Evolutionary conservation across 2,329 filamentous ascomycete genomes (phyloP).

Genomic region (Gnomoniopsis smithogilvyi): DNA sequence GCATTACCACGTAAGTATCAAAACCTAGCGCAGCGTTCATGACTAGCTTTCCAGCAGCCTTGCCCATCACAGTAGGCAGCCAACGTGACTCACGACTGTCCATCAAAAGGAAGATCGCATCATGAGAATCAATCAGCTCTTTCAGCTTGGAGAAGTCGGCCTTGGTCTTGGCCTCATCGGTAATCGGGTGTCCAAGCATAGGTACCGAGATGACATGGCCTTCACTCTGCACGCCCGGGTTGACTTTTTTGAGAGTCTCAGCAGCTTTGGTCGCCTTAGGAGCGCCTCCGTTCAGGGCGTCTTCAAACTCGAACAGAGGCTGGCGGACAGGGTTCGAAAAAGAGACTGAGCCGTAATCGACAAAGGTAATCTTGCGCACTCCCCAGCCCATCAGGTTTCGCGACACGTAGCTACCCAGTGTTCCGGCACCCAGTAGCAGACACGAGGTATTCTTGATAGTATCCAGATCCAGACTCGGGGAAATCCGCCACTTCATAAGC

Average conservation of each 20-base stretch:
- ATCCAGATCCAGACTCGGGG: conserved; percentile 82
- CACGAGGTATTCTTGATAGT: conserved; percentile 87
- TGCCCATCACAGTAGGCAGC: conserved; percentile 95
- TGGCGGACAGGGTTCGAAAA: conserved; percentile 97
- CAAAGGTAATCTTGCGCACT: conserved; percentile 89
- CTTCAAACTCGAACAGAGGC: conserved; percentile 84
- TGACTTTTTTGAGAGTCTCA: conserved; percentile 77
- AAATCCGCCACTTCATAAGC: conserved; percentile 98
- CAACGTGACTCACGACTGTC: conserved; percentile 92
- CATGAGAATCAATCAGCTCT: conserved; percentile 75
- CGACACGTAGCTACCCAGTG: conserved; percentile 89
- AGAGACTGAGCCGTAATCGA: conserved; percentile 90
- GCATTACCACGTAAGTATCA: conserved; percentile 96
- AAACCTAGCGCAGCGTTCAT: conserved; percentile 96
- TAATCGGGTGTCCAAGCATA: conserved; percentile 90
- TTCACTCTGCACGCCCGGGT: conserved; percentile 79
- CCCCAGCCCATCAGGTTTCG: conserved; percentile 94
- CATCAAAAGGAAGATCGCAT: conserved; percentile 95
- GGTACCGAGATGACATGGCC: conserved; percentile 85
- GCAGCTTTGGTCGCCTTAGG: conserved; percentile 81
- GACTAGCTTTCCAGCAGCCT: conserved; percentile 88
- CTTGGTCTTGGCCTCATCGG: conserved; percentile 65
- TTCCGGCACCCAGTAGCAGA: conserved; percentile 86
- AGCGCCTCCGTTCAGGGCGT: conserved; percentile 81
- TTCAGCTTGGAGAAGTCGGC: conserved; percentile 74